phyloP scores from a whole-genome alignment of 352 stramenopile species.

The Blastocystis sp. region DNA sequence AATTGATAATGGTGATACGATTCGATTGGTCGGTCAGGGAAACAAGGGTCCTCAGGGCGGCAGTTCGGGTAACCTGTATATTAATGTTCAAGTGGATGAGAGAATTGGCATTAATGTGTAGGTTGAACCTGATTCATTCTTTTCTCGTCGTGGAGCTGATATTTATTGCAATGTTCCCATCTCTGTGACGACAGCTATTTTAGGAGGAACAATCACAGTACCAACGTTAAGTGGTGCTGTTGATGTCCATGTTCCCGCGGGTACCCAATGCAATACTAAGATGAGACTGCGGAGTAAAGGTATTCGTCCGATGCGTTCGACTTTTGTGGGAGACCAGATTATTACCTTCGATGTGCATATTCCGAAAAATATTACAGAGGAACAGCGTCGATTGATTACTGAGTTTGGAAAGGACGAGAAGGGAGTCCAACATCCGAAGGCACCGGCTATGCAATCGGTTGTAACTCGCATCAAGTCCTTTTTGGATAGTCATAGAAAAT shows the following conservation, averaged over 20 bases:
- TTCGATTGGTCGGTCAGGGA: slow-evolving; percentile 40
- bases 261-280: slow-evolving; percentile 77
- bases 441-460: slow-evolving; percentile 26
- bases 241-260: slow-evolving; percentile 70
- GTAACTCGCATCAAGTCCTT: neutral
- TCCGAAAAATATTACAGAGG: slow-evolving; percentile 73
- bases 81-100: slow-evolving; percentile 75
- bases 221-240: slow-evolving; percentile 79
- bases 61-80: slow-evolving; percentile 77
- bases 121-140: slow-evolving; percentile 73
- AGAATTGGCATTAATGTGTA: neutral
- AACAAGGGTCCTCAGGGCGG: slow-evolving; percentile 68
- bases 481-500: slow-evolving; percentile 26
- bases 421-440: slow-evolving; percentile 66
- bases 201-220: slow-evolving; percentile 75
- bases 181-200: slow-evolving; percentile 75
- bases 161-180: slow-evolving; percentile 79
- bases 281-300: slow-evolving; percentile 80
- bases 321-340: slow-evolving; percentile 75
- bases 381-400: slow-evolving; percentile 78
- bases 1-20: slow-evolving; percentile 50
- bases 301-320: slow-evolving; percentile 81
- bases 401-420: slow-evolving; percentile 78
- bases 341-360: slow-evolving; percentile 79
- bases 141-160: slow-evolving; percentile 78